A percentile compares a stretch with the other conserved stretches of the same genome.
These are phyloP conservation scores for Phytopythium kandeliae DNA, from an alignment of 352 stramenopile genomes.

Conservation along the genomic window DNA sequence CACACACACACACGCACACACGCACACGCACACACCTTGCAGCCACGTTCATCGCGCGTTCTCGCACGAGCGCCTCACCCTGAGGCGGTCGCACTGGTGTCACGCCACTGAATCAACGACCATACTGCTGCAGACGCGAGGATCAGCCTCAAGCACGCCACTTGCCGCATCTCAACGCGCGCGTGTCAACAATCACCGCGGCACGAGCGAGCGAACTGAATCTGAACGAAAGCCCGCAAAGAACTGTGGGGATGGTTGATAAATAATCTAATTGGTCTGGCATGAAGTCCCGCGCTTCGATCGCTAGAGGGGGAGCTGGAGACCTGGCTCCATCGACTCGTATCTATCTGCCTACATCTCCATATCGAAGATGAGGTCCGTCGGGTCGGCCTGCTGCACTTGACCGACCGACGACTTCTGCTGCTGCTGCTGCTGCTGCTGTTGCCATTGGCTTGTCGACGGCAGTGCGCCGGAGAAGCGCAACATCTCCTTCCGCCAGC, in stretches of 20 bases:
- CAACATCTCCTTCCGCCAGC: constrained; percentile 12
- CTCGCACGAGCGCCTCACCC: too few relatives aligned
- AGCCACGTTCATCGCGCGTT: background rate
- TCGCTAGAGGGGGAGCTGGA: constrained; percentile 13
- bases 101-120: too few relatives aligned
- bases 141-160: too few relatives aligned
- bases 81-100: too few relatives aligned
- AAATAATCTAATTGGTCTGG: background rate
- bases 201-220: too few relatives aligned
- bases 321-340: background rate
- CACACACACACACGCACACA: background rate
- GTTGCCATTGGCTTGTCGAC: background rate
- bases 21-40: too few relatives aligned
- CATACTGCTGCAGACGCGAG: background rate
- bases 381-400: constrained; percentile 5
- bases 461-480: constrained; percentile 3
- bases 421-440: background rate
- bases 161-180: too few relatives aligned
- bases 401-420: too few relatives aligned
- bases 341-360: constrained; percentile 38
- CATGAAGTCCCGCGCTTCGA: constrained; percentile 1
- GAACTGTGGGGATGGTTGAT: constrained; percentile 1
- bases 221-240: too few relatives aligned
- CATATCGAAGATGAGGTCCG: constrained; percentile 65
- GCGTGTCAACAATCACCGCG: too few relatives aligned